Conservation (phyloP, 257 asterid species). For the Lantana camara region DNA sequence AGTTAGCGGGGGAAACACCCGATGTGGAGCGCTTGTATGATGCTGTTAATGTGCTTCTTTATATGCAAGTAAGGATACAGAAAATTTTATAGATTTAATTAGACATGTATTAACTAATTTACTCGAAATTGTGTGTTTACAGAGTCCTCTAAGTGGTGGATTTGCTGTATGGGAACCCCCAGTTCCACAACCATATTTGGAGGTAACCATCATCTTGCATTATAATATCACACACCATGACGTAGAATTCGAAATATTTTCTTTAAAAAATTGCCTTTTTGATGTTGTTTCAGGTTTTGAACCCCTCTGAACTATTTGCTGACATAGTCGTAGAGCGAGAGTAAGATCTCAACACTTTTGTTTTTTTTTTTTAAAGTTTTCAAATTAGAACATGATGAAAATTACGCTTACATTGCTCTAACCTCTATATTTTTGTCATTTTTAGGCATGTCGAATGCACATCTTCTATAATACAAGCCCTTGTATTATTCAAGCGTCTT, state of each 20-base stretch:
- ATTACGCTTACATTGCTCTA: background rate
- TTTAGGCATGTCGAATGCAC: constrained; percentile 70
- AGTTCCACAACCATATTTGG: constrained; percentile 64
- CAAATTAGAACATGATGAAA: background rate
- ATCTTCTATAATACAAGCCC: constrained; percentile 53
- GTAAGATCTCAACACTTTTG: constrained; percentile 39
- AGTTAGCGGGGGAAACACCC: constrained; percentile 46
- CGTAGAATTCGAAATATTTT: background rate
- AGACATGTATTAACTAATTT: background rate
- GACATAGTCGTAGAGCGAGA: constrained; percentile 78
- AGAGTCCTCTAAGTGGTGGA: constrained; percentile 60
- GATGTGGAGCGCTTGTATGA: constrained; percentile 48
- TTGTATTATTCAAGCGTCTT: constrained; percentile 53
- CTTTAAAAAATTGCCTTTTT: background rate
- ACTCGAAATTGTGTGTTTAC: background rate
- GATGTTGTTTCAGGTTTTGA: constrained; percentile 44
- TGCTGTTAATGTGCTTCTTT: constrained; percentile 51
- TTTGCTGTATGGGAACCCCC: constrained; percentile 70
- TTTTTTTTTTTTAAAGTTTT: background rate
- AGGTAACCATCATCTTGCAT: constrained; percentile 32
- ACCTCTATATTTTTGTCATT: background rate
- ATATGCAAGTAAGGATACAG: constrained; percentile 40
- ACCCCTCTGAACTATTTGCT: constrained; percentile 80
- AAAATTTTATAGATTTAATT: background rate
- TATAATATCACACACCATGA: background rate